Evolutionary conservation across 352 stramenopile genomes (phyloP), one percentile per base, ranked within the genome.

Genomic region (Pythium inflatum): DNA sequence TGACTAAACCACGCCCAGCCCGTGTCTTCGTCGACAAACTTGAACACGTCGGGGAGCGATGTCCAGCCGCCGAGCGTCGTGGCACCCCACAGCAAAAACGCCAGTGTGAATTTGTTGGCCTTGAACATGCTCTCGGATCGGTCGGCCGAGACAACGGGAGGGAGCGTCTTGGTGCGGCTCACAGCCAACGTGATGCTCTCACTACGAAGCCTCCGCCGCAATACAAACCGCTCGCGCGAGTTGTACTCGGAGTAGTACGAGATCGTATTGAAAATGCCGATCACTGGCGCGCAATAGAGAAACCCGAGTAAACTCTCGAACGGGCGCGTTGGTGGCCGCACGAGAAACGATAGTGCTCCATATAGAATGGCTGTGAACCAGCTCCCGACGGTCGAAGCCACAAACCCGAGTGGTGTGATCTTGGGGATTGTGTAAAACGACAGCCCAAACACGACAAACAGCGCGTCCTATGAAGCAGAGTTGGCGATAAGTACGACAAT

Each of bases 1-100:
- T 94, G 87, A 49, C 87, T 94, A 65, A 94, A 94, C 87, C 87
- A 94, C 20, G 85, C 87, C 87, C 87, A 94, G 18, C 87, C 87
- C 11, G 87, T 94, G 20, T 86, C 83, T 76, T 93, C 79, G 60
- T 94, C 87, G 20, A 94, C 87, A 68, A 94, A 93, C 55, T 94
- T 94, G 53, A 94, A 68, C 57, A 75, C 80, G 5, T 92, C 83
- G 11, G 87, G 87, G 28, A 94, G 75, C n/a, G 87, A 94, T 6
- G 84, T 79, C 84, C 86, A 94, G 9, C 82, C 80, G 48, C 87
- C 87, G 0, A 90, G 67, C 3, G 87, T 94, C 48, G 92, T 91
- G 27, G 81, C 82, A 2, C 72, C 85, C 87, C 87, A 94, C 3
- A 94, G 76, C 40, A 87, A 66, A n/a, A 94, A 72, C 2, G 80